Conservation (phyloP, 1,284 basidiomycete genomes). For the Stygiomarasmius scandens region DNA sequence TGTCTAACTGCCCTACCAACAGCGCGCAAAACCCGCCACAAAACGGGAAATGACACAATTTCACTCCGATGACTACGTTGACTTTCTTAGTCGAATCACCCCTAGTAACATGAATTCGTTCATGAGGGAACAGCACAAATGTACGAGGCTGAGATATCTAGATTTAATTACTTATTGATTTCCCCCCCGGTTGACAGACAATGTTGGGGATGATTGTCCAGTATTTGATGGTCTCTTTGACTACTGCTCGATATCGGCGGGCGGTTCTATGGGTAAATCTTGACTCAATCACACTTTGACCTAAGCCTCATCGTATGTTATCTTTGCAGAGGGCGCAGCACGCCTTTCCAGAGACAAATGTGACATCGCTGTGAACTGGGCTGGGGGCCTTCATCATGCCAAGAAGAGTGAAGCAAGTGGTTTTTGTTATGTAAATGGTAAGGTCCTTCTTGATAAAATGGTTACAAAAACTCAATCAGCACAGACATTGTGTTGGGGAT, state of each 20-base stretch:
- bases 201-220: constrained; percentile 88
- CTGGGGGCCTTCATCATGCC: constrained; percentile 95
- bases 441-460: constrained; percentile 5
- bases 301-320: constrained; percentile 3
- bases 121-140: constrained; percentile 95
- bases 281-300: neutral
- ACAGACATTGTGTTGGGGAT: constrained; percentile 97
- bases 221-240: constrained; percentile 98
- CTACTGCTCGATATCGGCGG: constrained; percentile 98
- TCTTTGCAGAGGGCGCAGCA: constrained; percentile 88
- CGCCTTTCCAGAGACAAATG: constrained; percentile 95
- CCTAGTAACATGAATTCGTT: constrained; percentile 88
- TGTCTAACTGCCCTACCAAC: neutral
- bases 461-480: neutral
- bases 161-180: neutral
- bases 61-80: constrained; percentile 93
- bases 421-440: constrained; percentile 98
- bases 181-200: constrained; percentile 41
- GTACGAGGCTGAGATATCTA: constrained; percentile 45
- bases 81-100: constrained; percentile 84
- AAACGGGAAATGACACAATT: constrained; percentile 98
- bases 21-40: constrained; percentile 99
- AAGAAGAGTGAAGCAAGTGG: constrained; percentile 99
- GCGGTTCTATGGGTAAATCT: constrained; percentile 87
- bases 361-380: constrained; percentile 99